Evolutionary conservation across 2,329 filamentous ascomycete species (phyloP).

Genomic region (Colletotrichum higginsianum): DNA sequence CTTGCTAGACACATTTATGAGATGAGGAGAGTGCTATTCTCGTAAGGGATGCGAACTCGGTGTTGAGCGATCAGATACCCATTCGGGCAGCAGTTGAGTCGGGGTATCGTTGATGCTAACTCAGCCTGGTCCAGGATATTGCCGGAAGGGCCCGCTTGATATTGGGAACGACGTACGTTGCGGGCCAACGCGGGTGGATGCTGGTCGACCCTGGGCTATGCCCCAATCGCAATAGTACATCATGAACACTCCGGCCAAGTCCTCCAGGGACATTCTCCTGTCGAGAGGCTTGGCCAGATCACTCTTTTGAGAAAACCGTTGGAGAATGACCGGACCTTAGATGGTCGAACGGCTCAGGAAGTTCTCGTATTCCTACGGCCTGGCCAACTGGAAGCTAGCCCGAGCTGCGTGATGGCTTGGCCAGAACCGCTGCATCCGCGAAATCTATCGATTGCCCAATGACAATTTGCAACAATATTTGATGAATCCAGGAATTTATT

Average conservation of each 20-base stretch:
- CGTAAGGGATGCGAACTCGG: constrained; percentile 30
- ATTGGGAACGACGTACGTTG: constrained; percentile 40
- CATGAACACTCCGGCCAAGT: neutral
- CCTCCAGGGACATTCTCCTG: constrained; percentile 11
- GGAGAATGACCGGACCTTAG: neutral
- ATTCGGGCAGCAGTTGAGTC: constrained; percentile 21
- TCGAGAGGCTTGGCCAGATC: constrained; percentile 17
- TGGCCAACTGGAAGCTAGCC: constrained; percentile 63
- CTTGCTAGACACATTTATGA: neutral
- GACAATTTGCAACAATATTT: constrained; percentile 47
- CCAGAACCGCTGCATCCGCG: constrained; percentile 54
- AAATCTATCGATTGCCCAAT: constrained; percentile 59
- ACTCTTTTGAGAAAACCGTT: constrained; percentile 12
- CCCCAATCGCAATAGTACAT: constrained; percentile 31
- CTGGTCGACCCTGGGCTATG: constrained; percentile 33
- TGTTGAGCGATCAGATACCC: constrained; percentile 40
- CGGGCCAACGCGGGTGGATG: constrained; percentile 41
- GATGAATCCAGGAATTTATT: constrained; percentile 53
- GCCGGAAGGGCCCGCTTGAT: constrained; percentile 40
- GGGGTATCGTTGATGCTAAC: constrained; percentile 11
- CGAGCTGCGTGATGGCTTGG: constrained; percentile 54
- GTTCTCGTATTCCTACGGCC: constrained; percentile 43
- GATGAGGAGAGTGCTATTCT: constrained; percentile 9
- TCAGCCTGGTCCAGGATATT: constrained; percentile 27
- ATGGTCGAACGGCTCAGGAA: constrained; percentile 42